Evolutionary conservation across 208 protist species (phyloP), one percentile per base, ranked within the genome.

Genomic region (Trypanosoma congolense): DNA sequence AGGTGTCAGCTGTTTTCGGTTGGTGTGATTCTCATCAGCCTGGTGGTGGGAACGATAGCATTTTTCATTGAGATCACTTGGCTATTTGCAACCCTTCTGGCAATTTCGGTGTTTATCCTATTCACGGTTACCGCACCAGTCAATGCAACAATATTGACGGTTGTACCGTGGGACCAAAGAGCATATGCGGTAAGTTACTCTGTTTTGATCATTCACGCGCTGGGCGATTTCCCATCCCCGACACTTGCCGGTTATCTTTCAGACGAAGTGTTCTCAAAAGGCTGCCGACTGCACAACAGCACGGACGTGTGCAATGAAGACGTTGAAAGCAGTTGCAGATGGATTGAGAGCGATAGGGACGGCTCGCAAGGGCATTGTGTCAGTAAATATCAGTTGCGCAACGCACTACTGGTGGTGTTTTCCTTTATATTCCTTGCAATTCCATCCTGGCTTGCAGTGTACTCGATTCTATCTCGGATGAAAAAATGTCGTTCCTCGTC

Each of bases 211-310:
- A 93, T 95, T 52, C 91, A 96, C 65, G 33, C 82, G 16, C 62
- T 93, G 0, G 91, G 88, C 18, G 87, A 95, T 64, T 91, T 95
- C 56, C 91, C 88, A 2, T 95, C 91, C 0, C 88, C 88, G 19
- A 85, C 80, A 10, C 28, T 96, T 14, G 56, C 73, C 1, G 90
- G 90, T 3, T 18, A 61, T 14, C 57, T 93, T 1, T 90, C 84
- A 6, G 90, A 94, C 50, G 26, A 50, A 4, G 58, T 82, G 4
- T 67, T 67, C 21, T 73, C 70, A 3, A 65, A 68, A 18, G 61
- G 62, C 29, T 92, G 85, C 53, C 50, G 55, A 5, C 44, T 33
- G 21, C 47, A 61, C 22, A 24, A 61, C 6, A 25, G 52, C 5
- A 33, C 60, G 4, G 30, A 19, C 33, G 9, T 16, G 1, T 59